Conservation (phyloP, 441 rosid species). For the Breynia disticha region DNA sequence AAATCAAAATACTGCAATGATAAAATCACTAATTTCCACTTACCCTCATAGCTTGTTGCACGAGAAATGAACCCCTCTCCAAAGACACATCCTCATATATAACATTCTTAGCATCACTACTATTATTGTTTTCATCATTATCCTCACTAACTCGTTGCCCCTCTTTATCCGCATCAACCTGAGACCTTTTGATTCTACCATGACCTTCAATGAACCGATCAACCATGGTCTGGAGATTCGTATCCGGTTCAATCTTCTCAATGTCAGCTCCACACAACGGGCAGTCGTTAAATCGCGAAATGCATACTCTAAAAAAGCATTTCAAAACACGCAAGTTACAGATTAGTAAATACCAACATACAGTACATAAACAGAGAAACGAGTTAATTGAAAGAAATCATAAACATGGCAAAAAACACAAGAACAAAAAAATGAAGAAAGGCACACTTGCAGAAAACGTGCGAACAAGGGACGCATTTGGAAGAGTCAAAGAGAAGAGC, state of each 20-base stretch:
- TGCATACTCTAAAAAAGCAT: constrained; percentile 37
- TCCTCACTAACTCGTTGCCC: constrained; percentile 28
- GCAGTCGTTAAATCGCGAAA: constrained; percentile 79
- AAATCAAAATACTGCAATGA: too few relatives aligned
- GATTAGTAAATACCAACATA: too few relatives aligned
- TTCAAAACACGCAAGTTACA: too few relatives aligned
- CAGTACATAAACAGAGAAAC: neutral
- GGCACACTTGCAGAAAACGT: constrained; percentile 81
- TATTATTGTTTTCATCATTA: constrained; percentile 9
- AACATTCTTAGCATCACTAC: constrained; percentile 41
- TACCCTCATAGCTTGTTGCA: constrained; percentile 95
- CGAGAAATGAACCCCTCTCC: constrained; percentile 97
- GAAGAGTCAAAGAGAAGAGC: constrained; percentile 67
- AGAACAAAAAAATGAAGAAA: neutral
- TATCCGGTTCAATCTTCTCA: constrained; percentile 65
- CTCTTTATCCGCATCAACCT: constrained; percentile 31
- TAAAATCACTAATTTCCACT: constrained; percentile 15
- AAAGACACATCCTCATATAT: constrained; percentile 86
- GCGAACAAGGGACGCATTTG: constrained; percentile 89
- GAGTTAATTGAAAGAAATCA: neutral
- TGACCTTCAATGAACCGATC: constrained; percentile 93
- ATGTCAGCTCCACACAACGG: constrained; percentile 96
- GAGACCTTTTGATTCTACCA: constrained; percentile 85
- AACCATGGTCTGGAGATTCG: constrained; percentile 61
- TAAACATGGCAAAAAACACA: too few relatives aligned